Evolutionary conservation across 805 yeast species (phyloP).

Genomic region (Myxozyma sirexii): DNA sequence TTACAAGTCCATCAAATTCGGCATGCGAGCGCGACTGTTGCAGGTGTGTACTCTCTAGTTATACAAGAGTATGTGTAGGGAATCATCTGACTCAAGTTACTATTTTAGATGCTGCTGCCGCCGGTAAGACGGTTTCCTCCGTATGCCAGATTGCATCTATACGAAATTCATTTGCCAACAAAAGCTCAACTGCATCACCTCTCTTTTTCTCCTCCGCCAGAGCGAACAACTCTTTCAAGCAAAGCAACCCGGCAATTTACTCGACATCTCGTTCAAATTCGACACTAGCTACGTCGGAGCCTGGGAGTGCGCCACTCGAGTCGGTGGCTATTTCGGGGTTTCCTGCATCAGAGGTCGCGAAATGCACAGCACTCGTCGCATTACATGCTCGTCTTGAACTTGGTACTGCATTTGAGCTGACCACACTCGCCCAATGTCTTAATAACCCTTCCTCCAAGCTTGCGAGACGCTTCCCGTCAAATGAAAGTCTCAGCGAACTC

Average conservation of each 20-base stretch:
- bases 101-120: too few species aligned
- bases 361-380: constrained; percentile 66
- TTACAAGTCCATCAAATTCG: neutral
- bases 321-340: neutral
- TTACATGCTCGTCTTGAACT: constrained; percentile 75
- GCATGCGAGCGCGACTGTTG: neutral
- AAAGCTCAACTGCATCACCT: neutral
- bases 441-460: constrained; percentile 54
- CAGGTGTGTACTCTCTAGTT: constrained; percentile 4
- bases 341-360: constrained; percentile 10
- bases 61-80: too few species aligned
- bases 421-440: constrained; percentile 79
- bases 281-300: neutral
- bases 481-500: constrained; percentile 75
- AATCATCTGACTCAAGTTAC: too few species aligned
- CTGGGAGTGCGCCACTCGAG: neutral
- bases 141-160: too few species aligned
- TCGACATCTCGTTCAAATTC: neutral
- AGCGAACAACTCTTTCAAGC: neutral
- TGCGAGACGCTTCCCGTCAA: constrained; percentile 60
- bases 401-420: constrained; percentile 56
- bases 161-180: too few species aligned
- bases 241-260: neutral
- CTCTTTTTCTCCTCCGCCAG: neutral
- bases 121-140: too few species aligned